phyloP scores from a whole-genome alignment of 352 stramenopile species.

The Phytopythium litorale region DNA sequence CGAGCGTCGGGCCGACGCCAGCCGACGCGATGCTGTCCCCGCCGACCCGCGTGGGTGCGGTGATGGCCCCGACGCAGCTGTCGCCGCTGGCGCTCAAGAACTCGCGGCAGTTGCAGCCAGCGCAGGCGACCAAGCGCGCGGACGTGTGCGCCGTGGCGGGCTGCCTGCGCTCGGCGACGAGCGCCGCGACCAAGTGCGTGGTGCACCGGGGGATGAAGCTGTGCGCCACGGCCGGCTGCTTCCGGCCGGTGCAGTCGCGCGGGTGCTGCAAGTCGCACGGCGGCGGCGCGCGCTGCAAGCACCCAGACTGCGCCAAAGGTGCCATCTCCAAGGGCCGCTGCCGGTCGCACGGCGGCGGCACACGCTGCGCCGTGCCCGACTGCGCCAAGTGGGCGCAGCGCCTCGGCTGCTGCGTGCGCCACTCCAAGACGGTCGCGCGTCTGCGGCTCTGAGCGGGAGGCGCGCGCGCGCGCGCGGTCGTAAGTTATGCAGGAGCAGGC shows the following conservation, averaged over 20 bases:
- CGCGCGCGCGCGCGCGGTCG: background rate
- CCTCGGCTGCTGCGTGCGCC: constrained; percentile 36
- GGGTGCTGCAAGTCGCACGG: constrained; percentile 62
- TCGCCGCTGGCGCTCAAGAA: constrained; percentile 18
- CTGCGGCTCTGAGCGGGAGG: background rate
- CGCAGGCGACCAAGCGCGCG: background rate
- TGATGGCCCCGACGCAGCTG: constrained; percentile 2
- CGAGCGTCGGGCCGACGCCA: background rate
- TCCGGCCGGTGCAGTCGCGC: constrained; percentile 40
- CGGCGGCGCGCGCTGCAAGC: constrained; percentile 47
- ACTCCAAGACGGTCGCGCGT: constrained; percentile 27
- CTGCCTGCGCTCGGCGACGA: constrained; percentile 20
- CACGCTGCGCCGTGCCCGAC: constrained; percentile 34
- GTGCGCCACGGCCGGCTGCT: constrained; percentile 31
- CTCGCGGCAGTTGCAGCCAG: constrained; percentile 4
- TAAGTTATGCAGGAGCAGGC: background rate
- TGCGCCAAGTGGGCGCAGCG: constrained; percentile 49
- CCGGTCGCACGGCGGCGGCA: constrained; percentile 46
- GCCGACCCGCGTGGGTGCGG: background rate
- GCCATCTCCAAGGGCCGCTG: constrained; percentile 50
- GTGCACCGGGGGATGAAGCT: constrained; percentile 44
- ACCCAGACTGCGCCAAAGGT: constrained; percentile 41
- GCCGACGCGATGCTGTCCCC: background rate
- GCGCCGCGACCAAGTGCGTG: constrained; percentile 25
- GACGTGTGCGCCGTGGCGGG: constrained; percentile 25